Evolutionary conservation across 345 rosid species (phyloP).

Genomic region (Alliaria petiolata): DNA sequence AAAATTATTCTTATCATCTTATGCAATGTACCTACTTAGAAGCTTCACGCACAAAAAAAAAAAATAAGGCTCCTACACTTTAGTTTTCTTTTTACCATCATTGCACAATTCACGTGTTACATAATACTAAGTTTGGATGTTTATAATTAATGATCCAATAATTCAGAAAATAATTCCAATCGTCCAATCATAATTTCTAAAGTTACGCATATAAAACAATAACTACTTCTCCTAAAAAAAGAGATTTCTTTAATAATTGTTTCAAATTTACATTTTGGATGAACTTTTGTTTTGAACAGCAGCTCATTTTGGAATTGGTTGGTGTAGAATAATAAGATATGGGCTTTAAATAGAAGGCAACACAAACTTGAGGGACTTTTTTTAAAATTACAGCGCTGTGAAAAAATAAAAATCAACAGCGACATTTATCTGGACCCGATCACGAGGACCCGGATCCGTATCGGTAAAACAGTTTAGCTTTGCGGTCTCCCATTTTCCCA

Average conservation of each 20-base stretch:
- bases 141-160: constrained; percentile 6
- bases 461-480: background rate
- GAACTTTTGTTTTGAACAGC: too few relatives aligned
- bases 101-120: constrained; percentile 17
- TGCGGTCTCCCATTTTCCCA: background rate
- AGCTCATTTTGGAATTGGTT: background rate
- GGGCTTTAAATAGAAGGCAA: background rate
- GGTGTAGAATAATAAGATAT: background rate
- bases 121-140: background rate
- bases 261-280: background rate
- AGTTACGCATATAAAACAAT: background rate
- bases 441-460: constrained; percentile 19
- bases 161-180: background rate
- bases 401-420: background rate
- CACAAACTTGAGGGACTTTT: background rate
- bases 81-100: background rate
- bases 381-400: background rate
- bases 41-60: constrained; percentile 7
- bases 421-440: constrained; percentile 11
- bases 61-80: background rate
- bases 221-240: too few relatives aligned
- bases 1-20: background rate
- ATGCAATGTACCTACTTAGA: background rate
- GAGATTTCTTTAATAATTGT: too few relatives aligned
- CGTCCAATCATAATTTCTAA: background rate